Evolutionary conservation across 441 rosid species (phyloP).

Genomic region (Melastoma candidum): DNA sequence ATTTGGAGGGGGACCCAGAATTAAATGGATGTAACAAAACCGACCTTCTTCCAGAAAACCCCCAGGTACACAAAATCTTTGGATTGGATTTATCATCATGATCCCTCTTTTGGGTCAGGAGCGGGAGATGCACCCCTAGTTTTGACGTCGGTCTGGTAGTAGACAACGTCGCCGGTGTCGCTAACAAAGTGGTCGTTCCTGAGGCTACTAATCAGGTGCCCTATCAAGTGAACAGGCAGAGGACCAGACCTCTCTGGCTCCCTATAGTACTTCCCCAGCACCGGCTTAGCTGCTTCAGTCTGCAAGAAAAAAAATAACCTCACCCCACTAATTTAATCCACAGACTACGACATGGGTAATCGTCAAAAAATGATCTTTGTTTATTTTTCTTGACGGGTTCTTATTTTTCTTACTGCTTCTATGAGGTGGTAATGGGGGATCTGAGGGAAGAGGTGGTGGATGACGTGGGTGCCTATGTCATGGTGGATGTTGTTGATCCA

Average conservation of each 20-base stretch:
- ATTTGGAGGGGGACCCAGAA: too few species aligned
- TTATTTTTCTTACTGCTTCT: slow-evolving; percentile 45
- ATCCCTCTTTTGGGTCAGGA: too few species aligned
- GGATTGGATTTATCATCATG: too few species aligned
- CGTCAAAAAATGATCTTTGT: too few species aligned
- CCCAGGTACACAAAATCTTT: too few species aligned
- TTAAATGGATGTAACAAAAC: too few species aligned
- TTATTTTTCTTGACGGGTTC: too few species aligned
- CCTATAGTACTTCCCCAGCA: slow-evolving; percentile 73
- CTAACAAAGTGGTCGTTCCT: slow-evolving; percentile 74
- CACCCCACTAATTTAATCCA: neutral
- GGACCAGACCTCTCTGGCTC: slow-evolving; percentile 71
- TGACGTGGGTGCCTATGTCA: slow-evolving; percentile 84
- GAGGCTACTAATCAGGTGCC: slow-evolving; percentile 47
- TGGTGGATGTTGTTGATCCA: slow-evolving; percentile 70
- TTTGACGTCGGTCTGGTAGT: slow-evolving; percentile 58
- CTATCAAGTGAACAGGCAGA: slow-evolving; percentile 56
- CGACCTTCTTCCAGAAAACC: too few species aligned
- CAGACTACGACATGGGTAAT: neutral
- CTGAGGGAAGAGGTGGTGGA: slow-evolving; percentile 91
- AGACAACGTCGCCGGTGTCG: slow-evolving; percentile 69
- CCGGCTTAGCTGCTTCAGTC: slow-evolving; percentile 82
- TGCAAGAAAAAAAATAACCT: slow-evolving; percentile 11
- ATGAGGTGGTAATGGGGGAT: slow-evolving; percentile 84
- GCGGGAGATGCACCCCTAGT: slow-evolving; percentile 19